Evolutionary conservation across 306 rosid genomes (phyloP).

Genomic region (Ochetophila trinervis): DNA sequence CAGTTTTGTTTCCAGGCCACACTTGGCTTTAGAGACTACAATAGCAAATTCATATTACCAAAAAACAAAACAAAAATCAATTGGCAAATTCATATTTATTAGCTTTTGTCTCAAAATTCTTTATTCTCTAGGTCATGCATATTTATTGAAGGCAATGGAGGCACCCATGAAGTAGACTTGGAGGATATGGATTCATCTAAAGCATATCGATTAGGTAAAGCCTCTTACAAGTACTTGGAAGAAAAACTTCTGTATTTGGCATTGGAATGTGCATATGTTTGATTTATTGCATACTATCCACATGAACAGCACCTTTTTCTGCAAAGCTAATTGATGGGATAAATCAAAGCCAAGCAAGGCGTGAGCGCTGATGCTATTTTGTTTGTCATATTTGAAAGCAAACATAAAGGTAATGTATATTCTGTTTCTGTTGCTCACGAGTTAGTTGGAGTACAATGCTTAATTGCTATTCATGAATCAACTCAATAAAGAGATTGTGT

Average conservation of each 20-base stretch:
- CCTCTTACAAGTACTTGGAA: neutral
- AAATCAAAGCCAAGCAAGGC: slow-evolving; percentile 71
- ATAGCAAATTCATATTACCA: too few species aligned
- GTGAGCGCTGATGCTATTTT: slow-evolving; percentile 75
- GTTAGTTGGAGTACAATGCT: neutral
- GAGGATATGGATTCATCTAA: slow-evolving; percentile 57
- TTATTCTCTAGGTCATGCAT: slow-evolving; percentile 56
- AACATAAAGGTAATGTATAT: slow-evolving; percentile 52
- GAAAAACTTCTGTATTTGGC: neutral
- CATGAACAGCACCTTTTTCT: slow-evolving; percentile 57
- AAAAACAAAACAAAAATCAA: too few species aligned
- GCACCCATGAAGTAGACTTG: slow-evolving; percentile 52
- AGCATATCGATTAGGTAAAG: slow-evolving; percentile 68
- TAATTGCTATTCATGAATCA: neutral
- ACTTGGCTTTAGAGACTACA: neutral
- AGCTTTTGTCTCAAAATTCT: slow-evolving; percentile 21
- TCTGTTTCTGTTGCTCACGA: slow-evolving; percentile 5
- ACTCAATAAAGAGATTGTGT: neutral
- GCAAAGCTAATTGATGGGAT: slow-evolving; percentile 80
- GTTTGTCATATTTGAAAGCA: slow-evolving; percentile 54
- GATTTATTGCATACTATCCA: slow-evolving; percentile 15
- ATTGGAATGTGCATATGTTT: neutral
- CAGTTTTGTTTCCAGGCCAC: neutral
- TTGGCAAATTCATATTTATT: slow-evolving; percentile 4
- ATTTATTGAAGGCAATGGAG: slow-evolving; percentile 54